Conservation (phyloP, 2,329 filamentous ascomycete species). For the Sporothrix euskadiensis region DNA sequence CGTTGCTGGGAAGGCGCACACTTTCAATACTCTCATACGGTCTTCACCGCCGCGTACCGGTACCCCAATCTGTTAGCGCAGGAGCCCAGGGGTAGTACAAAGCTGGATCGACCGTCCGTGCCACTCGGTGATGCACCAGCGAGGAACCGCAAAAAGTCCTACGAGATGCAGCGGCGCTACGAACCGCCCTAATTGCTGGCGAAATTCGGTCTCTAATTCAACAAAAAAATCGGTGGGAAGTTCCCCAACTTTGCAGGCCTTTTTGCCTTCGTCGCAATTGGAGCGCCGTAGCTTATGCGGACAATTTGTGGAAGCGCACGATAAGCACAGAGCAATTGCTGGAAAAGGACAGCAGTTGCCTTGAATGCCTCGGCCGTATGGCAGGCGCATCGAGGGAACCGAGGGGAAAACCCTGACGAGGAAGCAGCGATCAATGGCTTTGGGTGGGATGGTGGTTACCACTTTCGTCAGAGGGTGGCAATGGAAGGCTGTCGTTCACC, state of each 20-base stretch:
- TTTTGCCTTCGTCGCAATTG: conserved; percentile 3
- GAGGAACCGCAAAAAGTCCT: conserved; percentile 5
- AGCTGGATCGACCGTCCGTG: conserved; percentile 21
- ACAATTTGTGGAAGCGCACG: not conserved
- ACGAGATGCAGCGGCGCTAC: conserved; percentile 10
- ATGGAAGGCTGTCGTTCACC: conserved; percentile 6
- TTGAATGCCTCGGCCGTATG: not conserved
- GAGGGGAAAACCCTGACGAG: not conserved
- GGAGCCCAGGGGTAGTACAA: conserved; percentile 16
- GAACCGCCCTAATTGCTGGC: conserved; percentile 4
- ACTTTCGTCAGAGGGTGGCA: not conserved
- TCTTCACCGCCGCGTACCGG: conserved; percentile 21
- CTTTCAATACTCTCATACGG: not conserved
- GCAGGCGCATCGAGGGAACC: not conserved
- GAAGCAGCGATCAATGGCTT: not conserved
- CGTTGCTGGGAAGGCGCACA: conserved; percentile 4
- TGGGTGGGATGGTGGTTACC: not conserved
- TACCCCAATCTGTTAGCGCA: conserved; percentile 17
- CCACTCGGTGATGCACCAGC: not conserved
- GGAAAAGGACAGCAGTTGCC: not conserved
- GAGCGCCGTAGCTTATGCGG: conserved; percentile 1
- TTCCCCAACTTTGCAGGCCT: conserved; percentile 20
- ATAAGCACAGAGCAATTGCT: not conserved
- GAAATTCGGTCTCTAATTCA: conserved; percentile 24
- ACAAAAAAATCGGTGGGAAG: conserved; percentile 29